Evolutionary conservation across 176 grass and related monocot genomes (phyloP), one percentile per base, ranked within the genome.

Genomic region (Rhynchospora pubera): DNA sequence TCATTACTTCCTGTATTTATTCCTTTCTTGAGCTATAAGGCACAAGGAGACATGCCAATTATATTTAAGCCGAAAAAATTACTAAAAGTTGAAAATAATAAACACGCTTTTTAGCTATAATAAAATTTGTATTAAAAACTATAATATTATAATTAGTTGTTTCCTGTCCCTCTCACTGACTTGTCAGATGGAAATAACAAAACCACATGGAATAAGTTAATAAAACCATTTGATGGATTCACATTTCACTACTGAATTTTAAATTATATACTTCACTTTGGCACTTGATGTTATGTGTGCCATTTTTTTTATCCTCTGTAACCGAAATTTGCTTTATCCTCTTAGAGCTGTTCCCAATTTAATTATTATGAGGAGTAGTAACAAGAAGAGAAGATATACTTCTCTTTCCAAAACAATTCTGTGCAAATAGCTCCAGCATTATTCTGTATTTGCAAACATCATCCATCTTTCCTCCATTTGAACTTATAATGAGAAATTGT

Each of bases 161-260:
- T 76, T 30, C 23, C 48, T 55, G 48, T 76, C 71, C 23, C 71
- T 76, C 47, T 76, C 71, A 53, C 12, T 15, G 71, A 76, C 48
- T 30, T 16, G 24, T 55, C 21, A 76, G 71, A 47, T 55, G 48
- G 48, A 52, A 74, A 55, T 55, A 76, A 45, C 6, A 76, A 76
- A 51, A 75, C 21, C 47, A 5, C 46, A 52, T 14, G 21, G 46
- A 53, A 75, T 2, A 28, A 69, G 6, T 70, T 55, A 55, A 28
- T 52, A 12, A 75, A 55, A 76, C 13, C 23, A 26, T 18, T 12
- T 76, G 45, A 55, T 52, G 5, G 51, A 75, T 53, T 75, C 46
- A 75, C 70, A 75, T 55, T 76, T 76, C 16, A 76, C 71, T 53
- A 4, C 23, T 55, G 71, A 55, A 75, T 30, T 76, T 19, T 46